These are phyloP conservation scores for Imleria badia DNA, from an alignment of 768 basidiomycete genomes.

Conservation along the genomic window DNA sequence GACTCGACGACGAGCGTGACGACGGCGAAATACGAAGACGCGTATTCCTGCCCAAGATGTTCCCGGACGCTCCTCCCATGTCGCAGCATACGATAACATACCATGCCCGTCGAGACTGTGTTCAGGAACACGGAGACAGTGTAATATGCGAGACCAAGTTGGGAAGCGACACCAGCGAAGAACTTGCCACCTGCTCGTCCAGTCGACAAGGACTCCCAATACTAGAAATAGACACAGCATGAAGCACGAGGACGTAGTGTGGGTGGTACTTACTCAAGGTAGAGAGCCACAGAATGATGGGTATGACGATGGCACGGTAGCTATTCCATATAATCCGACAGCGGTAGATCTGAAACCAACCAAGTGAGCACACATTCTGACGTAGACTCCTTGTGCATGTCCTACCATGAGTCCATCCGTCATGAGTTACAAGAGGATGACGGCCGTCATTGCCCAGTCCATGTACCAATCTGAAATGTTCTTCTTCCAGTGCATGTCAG, in stretches of 20 bases:
- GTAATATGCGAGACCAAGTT: conserved; percentile 20
- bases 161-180: conserved; percentile 9
- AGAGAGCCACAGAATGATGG: conserved; percentile 20
- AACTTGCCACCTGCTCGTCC: conserved; percentile 11
- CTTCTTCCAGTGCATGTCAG: conserved; percentile 29
- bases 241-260: neutral
- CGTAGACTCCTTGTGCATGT: neutral
- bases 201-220: conserved; percentile 14
- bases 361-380: neutral
- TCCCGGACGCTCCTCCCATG: conserved; percentile 6
- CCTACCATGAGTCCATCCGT: conserved; percentile 32
- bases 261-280: conserved; percentile 14
- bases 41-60: conserved; percentile 18
- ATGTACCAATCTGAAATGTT: conserved; percentile 27
- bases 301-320: conserved; percentile 9
- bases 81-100: conserved; percentile 20
- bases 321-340: conserved; percentile 36
- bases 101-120: conserved; percentile 18
- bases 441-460: conserved; percentile 24
- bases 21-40: conserved; percentile 15
- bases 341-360: conserved; percentile 37
- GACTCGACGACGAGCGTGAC: conserved; percentile 23
- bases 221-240: neutral
- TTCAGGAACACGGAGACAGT: conserved; percentile 17
- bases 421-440: conserved; percentile 33